These are phyloP conservation scores for Nicotiana rustica DNA, from an alignment of 305 asterid genomes.

Conservation along the genomic window DNA sequence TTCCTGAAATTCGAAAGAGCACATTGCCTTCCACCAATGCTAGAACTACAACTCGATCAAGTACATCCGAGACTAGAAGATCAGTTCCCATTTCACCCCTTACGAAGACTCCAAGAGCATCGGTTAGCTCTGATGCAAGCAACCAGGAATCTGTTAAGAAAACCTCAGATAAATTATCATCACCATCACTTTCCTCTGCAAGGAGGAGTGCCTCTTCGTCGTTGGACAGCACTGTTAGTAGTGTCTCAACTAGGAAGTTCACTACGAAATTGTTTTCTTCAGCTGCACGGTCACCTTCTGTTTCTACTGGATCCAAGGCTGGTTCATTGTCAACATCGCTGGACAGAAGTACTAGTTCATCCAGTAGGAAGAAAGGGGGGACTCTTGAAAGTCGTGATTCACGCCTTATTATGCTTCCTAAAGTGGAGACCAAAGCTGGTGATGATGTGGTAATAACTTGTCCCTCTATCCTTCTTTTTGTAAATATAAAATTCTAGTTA, in stretches of 20 bases:
- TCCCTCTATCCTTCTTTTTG: constrained; percentile 29
- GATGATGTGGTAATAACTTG: constrained; percentile 85
- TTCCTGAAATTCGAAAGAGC: constrained; percentile 73
- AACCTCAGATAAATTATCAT: constrained; percentile 58
- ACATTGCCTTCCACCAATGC: constrained; percentile 57
- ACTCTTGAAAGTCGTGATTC: constrained; percentile 87
- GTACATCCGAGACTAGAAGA: constrained; percentile 59
- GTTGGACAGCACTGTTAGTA: constrained; percentile 73
- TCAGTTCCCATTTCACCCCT: constrained; percentile 70
- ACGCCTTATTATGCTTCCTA: constrained; percentile 92
- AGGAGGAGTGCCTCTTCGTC: constrained; percentile 73
- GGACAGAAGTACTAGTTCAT: constrained; percentile 59
- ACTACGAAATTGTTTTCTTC: constrained; percentile 58
- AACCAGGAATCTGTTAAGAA: constrained; percentile 60
- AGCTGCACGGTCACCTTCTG: constrained; percentile 59
- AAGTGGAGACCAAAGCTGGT: constrained; percentile 91
- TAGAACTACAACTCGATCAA: constrained; percentile 59
- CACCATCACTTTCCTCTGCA: constrained; percentile 58
- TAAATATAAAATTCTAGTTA: constrained; percentile 7
- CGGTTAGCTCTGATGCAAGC: constrained; percentile 66
- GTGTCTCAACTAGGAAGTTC: constrained; percentile 63
- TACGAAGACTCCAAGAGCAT: constrained; percentile 70
- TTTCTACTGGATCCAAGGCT: constrained; percentile 73
- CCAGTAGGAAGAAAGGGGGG: constrained; percentile 71
- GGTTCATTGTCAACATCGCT: constrained; percentile 59